Base-by-base conservation (phyloP, 2,329 filamentous ascomycete species). In the Colletotrichum noveboracense region DNA sequence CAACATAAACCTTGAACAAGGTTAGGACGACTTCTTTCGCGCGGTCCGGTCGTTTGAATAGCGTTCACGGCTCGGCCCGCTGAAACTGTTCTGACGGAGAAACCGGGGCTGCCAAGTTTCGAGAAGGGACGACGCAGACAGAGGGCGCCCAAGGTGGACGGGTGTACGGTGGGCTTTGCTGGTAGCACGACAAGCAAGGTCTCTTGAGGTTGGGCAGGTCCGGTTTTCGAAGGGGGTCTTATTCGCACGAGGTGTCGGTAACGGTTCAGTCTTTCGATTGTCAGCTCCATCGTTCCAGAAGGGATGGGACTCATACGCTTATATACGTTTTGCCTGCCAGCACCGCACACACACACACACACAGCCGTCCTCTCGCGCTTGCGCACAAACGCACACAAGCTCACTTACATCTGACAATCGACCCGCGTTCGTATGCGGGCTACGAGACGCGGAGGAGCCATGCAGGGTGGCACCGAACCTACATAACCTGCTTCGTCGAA, bases 41-140 rank as follows among this genome's bases (percentile, higher is more conserved):
- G n/a, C 34, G n/a, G n/a, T 70, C 21, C 34, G 58, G 43, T 52
- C 52, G 74, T 76, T 43, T 36, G 71, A 56, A 76, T 71, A 66
- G 70, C 30, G 74, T 74, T 75, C 48, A 36, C 74, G 74, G 71
- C 66, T 76, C 74, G 74, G 74, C 71, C 74, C 74, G 74, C 72
- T 58, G 30, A 62, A 38, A 66, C 66, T 76, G 62, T 16, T 70
- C 36, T 61, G 66, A 76, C 62, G 71, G 56, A 70, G 71, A 66
- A 66, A 71, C 71, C 61, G 71, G 74, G 66, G 66, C 71, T 75
- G 71, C 61, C 74, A 76, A 66, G 66, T 66, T 75, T 70, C 71
- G 60, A 67, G 36, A 66, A 52, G 16, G n/a, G n/a, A 36, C 64
- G 48, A 60, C 36, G 43, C 28, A 66, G 48, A 14, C 24, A 28